Percentiles rank a stretch among this genome's conserved stretches.
Evolutionary conservation across 306 rosid genomes (phyloP).

Genomic region (Cucumis cinereus): DNA sequence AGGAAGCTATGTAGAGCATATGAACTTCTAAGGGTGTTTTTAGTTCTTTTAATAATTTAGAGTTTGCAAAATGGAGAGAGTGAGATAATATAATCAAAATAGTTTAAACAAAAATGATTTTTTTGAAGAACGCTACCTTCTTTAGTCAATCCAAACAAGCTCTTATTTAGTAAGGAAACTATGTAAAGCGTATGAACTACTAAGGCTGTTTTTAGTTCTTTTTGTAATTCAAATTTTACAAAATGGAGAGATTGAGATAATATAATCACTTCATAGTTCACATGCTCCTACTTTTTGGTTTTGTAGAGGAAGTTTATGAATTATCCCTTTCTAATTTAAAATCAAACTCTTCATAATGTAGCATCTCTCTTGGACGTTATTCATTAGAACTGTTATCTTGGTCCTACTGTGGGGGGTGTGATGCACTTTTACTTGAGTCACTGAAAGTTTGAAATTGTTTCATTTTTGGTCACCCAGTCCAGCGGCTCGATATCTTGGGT

Average conservation of each 20-base stretch:
- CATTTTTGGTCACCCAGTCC: conserved; percentile 24
- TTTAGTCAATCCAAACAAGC: too few species aligned
- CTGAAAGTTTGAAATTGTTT: conserved; percentile 1
- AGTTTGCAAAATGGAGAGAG: neutral
- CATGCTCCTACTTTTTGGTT: neutral
- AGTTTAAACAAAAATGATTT: too few species aligned
- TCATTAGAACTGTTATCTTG: neutral
- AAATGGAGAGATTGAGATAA: neutral
- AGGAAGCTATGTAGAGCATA: too few species aligned
- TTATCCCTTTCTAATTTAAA: neutral
- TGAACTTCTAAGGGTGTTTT: neutral
- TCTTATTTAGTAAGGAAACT: neutral
- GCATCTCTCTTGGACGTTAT: neutral
- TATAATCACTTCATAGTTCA: neutral
- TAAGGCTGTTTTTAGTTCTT: neutral
- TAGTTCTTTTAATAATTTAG: neutral
- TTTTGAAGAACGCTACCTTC: too few species aligned
- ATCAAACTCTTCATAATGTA: neutral
- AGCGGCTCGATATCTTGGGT: conserved; percentile 25
- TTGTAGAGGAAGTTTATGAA: neutral
- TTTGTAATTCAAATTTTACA: neutral
- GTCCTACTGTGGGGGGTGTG: neutral
- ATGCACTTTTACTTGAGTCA: neutral
- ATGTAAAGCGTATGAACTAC: neutral
- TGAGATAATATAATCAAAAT: neutral